Evolutionary conservation across 306 rosid genomes (phyloP), one percentile per base, ranked within the genome.

Genomic region (Vigna mungo): DNA sequence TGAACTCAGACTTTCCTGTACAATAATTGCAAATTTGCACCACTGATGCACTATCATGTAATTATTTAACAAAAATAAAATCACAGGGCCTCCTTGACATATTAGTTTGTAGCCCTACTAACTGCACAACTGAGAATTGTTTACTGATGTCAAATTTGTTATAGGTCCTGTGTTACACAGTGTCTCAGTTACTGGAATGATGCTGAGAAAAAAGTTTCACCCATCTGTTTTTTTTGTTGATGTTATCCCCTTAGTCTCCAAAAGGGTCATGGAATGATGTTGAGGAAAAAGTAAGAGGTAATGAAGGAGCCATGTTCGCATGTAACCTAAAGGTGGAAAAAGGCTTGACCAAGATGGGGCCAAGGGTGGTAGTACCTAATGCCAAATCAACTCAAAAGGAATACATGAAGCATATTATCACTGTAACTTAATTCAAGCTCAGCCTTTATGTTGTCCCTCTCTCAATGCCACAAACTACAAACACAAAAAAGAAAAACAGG

Each of bases 281-380:
- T 34, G 71, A 58, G 64, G 6, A 74, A 88, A 61, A 80, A 83
- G 90, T 48, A 71, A 81, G 81, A 44, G 82, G 69, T 17, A 71
- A 81, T 68, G 86, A 84, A 82, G 53, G 84, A 81, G 86, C 89
- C 92, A 89, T 86, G 92, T 88, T 91, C 83, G 66, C 75, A 81
- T 89, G 92, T 86, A 85, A 68, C 94, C 92, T 72, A 91, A 89
- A 83, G 92, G 47, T 83, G 89, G 91, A 63, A 86, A 87, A 81
- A 71, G 55, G 79, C 54, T 80, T 80, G 87, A 77, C 85, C 70
- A 74, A 71, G 20, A 81, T 84, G 96, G 91, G 86, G 80, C 91
- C 94, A 71, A 58, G 89, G 91, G 77, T 85, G 86, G 81, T 36
- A 60, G 74, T 56, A 72, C 86, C 85, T 72, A 49, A 70, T 70